Conservation (phyloP, 176 grass and related monocot genomes). For the Bolboschoenus planiculmis region DNA sequence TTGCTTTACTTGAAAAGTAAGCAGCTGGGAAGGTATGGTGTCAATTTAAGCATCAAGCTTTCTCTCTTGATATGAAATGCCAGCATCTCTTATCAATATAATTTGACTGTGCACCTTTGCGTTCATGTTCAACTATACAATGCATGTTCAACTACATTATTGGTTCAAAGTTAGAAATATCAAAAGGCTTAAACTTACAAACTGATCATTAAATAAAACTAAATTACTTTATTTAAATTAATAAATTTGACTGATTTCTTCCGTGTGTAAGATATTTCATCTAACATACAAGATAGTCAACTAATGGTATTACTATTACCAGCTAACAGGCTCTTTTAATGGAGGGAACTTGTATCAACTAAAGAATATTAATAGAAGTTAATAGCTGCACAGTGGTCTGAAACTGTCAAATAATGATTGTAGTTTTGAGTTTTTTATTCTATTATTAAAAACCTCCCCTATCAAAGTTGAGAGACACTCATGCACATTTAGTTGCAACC, state of each 20-base stretch:
- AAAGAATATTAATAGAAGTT: background rate
- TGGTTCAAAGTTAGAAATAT: background rate
- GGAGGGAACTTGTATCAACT: background rate
- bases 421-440: background rate
- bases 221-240: background rate
- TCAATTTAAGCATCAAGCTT: conserved; percentile 11
- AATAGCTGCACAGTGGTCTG: background rate
- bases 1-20: background rate
- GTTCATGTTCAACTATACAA: background rate
- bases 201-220: background rate
- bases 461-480: background rate
- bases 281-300: background rate
- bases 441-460: background rate
- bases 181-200: background rate
- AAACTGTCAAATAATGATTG: background rate
- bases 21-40: background rate
- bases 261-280: background rate
- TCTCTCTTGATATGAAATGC: background rate
- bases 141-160: background rate
- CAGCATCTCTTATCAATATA: conserved; percentile 7
- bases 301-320: background rate
- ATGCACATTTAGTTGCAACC: background rate
- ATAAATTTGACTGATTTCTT: background rate
- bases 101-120: background rate
- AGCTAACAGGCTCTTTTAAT: background rate